Base-by-base conservation (phyloP, 192 early-diverging fungal genomes). In the Gorgonomyces haynaldii region DNA sequence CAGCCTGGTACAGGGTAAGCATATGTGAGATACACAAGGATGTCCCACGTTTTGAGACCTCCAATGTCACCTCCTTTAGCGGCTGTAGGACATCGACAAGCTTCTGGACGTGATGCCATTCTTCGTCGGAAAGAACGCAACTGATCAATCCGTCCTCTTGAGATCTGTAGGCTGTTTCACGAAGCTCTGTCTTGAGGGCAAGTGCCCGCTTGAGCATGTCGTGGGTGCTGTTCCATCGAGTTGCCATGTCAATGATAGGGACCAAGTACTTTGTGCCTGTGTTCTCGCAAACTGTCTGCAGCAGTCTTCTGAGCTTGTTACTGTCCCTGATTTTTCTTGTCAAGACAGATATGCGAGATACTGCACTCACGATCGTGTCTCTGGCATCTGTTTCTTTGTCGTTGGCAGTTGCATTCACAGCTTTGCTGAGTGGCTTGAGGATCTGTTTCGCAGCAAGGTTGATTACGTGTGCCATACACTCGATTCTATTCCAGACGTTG, bases 221-320 rank as follows among this genome's bases (percentile, higher is more conserved):
- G 15, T 30, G 30, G 16, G 28, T 46, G n/a, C 25, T 29, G 23
- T 32, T 30, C 44, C 44, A 46, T 3, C 29, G 32, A 46, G 44
- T 35, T 3, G 5, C 19, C 16, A 30, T 2, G 23, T 46, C 27
- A 30, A 29, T 28, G 5, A 46, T 21, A 35, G 44, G 44, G 23
- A 45, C 44, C 7, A 29, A 44, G 24, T 22, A 28, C 44, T 45
- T 2, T 24, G 10, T 29, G 20, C 15, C 12, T 22, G 16, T 29
- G 4, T 46, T 29, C 3, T 46, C 20, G 27, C 27, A 29, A 16
- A 46, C 16, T 29, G 1, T 1, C 19, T 46, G 3, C 28, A 46
- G 19, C 44, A 13, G 13, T 1, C 32, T 46, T 16, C 44, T 13
- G 20, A 46, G 16, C 19, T 29, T 19, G 7, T 3, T 3, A 1